Percentiles rank a stretch among this genome's conserved stretches.
Conservation (phyloP, 2,329 filamentous ascomycete genomes). For the Colletotrichum sp. region DNA sequence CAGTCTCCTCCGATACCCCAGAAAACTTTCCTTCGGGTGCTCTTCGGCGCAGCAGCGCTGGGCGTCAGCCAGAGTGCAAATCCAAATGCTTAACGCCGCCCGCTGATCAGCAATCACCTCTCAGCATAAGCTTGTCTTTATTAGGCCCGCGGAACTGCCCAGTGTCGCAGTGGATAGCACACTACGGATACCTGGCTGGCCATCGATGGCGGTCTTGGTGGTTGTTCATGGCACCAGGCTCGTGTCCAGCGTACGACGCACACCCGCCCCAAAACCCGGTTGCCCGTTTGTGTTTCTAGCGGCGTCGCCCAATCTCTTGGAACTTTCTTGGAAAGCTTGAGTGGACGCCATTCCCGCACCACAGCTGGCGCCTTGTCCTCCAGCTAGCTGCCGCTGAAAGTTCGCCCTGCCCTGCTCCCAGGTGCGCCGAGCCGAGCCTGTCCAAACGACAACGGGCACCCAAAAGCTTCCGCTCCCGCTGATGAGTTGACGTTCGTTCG, state of each 20-base stretch:
- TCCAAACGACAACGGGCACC: neutral
- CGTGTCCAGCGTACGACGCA: neutral
- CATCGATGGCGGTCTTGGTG: neutral
- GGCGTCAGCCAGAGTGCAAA: neutral
- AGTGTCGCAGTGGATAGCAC: neutral
- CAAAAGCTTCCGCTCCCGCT: neutral
- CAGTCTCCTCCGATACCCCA: neutral
- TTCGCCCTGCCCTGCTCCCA: neutral
- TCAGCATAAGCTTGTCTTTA: neutral
- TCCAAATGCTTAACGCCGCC: neutral
- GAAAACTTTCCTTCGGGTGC: neutral
- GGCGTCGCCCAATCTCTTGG: conserved; percentile 23
- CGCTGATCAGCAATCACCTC: neutral
- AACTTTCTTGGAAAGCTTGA: conserved; percentile 24
- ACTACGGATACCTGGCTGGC: neutral
- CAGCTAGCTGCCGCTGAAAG: conserved; percentile 7
- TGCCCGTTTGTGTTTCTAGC: conserved; percentile 14
- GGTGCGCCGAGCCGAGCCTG: neutral
- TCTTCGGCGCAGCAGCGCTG: neutral
- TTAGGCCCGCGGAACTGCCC: neutral
- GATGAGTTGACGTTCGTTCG: neutral
- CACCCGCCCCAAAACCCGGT: neutral
- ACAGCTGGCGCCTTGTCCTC: conserved; percentile 11
- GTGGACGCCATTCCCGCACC: conserved; percentile 21
- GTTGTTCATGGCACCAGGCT: neutral